Conservation (phyloP, 2,329 filamentous ascomycete species). For the Trichoderma harzianum region DNA sequence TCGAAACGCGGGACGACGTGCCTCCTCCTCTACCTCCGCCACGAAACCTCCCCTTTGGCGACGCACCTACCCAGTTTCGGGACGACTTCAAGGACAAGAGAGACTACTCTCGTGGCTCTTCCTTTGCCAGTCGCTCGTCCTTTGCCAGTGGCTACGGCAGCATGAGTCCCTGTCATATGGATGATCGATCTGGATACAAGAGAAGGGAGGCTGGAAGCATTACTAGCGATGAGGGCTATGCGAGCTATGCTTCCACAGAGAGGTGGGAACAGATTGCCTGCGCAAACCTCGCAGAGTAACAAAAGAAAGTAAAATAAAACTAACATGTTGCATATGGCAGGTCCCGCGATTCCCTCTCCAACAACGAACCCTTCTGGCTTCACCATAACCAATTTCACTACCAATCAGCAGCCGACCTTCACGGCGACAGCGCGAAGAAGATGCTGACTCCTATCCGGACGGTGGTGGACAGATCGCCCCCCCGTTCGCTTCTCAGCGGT, state of each 20-base stretch:
- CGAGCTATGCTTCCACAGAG: slow-evolving; percentile 41
- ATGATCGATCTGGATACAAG: slow-evolving; percentile 35
- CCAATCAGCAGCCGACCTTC: slow-evolving; percentile 43
- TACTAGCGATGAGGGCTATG: slow-evolving; percentile 43
- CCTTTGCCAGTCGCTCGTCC: slow-evolving; percentile 24
- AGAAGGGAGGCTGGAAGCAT: slow-evolving; percentile 31
- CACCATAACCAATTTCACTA: slow-evolving; percentile 51
- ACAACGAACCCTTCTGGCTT: slow-evolving; percentile 42
- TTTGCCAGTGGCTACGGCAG: slow-evolving; percentile 41
- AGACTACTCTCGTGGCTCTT: slow-evolving; percentile 28
- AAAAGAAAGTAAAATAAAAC: background rate
- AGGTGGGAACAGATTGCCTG: slow-evolving; percentile 29
- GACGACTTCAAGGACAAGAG: slow-evolving; percentile 32
- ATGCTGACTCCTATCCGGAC: slow-evolving; percentile 49
- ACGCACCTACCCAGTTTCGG: slow-evolving; percentile 28
- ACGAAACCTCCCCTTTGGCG: slow-evolving; percentile 35
- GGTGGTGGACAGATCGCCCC: slow-evolving; percentile 47
- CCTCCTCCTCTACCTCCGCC: slow-evolving; percentile 49
- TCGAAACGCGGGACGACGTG: slow-evolving; percentile 31
- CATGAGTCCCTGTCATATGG: slow-evolving; percentile 33
- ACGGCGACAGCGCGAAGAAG: slow-evolving; percentile 51
- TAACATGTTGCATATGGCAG: slow-evolving; percentile 24
- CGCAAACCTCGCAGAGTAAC: slow-evolving; percentile 3
- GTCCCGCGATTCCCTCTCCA: slow-evolving; percentile 41
- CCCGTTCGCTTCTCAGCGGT: slow-evolving; percentile 43